Evolutionary conservation across 768 basidiomycete genomes (phyloP), one percentile per base, ranked within the genome.

Genomic region (Dentipellis fragilis): DNA sequence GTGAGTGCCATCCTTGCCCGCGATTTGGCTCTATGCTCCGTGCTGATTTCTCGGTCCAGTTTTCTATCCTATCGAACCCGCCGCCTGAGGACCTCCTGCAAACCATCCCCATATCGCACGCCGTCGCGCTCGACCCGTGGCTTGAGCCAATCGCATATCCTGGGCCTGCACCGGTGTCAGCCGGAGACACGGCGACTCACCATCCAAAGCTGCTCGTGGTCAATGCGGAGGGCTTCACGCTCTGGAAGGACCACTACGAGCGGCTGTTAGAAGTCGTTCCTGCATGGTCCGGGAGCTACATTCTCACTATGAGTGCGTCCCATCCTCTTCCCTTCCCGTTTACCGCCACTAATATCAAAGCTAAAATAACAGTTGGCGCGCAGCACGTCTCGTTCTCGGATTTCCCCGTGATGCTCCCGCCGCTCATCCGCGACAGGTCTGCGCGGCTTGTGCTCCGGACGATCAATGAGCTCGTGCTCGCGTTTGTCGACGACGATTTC

Each of bases 81-180:
- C 74, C 81, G 6, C 73, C 77, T 1, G 54, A 57, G 3, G 65
- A 66, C 23, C 67, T 67, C 2, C 47, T 64, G 11, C 65, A 23
- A 9, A 45, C 62, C 2, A 72, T 91, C 54, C 84, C 83, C 0
- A 69, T 87, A 51, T 67, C 71, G 6, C 77, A 79, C 49, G 80
- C 77, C 9, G 64, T 93, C 19, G 73, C 85, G 19, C 75, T 89
- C 16, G 91, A 93, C 68, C 91, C 91, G 17, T 93, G 91, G 90
- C 69, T 92, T 8, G 88, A 92, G 55, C 87, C 89, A 16, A 63
- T 90, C 21, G 76, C 83, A 7, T 66, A 73, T 39, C 86, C 80
- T 34, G 83, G 81, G 4, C 83, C 72, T 0, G 56, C 52, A 1
- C 72, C 67, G 16, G 46, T 58, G 46, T 45, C 55, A 11, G 34